These are phyloP conservation scores for Penicillium sumatraense DNA, from an alignment of 2,329 filamentous ascomycete species.

Conservation along the genomic window DNA sequence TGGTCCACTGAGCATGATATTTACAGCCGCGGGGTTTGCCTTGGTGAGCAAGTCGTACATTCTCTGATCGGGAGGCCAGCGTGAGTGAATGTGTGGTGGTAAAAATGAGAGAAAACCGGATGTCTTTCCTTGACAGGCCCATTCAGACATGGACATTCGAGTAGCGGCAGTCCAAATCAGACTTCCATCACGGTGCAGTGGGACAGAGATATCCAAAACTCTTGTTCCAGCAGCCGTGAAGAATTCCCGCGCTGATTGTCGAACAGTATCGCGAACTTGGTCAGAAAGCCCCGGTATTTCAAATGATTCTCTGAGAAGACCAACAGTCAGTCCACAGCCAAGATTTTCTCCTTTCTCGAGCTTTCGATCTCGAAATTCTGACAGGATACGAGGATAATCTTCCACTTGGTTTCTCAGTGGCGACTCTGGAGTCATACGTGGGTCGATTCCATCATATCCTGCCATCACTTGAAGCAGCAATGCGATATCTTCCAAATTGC, in stretches of 20 bases:
- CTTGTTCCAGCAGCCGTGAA: constrained; percentile 50
- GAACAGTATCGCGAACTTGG: constrained; percentile 44
- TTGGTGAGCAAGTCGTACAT: constrained; percentile 51
- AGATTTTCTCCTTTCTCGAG: constrained; percentile 25
- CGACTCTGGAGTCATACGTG: constrained; percentile 45
- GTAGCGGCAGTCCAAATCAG: constrained; percentile 54
- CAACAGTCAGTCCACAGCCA: constrained; percentile 50
- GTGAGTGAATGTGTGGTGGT: constrained; percentile 34
- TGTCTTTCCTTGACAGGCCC: constrained; percentile 34
- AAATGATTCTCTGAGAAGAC: constrained; percentile 53
- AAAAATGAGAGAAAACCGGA: constrained; percentile 38
- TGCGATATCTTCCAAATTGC: constrained; percentile 49
- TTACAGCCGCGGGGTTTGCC: constrained; percentile 52
- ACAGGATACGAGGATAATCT: constrained; percentile 37
- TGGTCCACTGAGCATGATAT: constrained; percentile 47
- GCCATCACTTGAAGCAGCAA: constrained; percentile 51
- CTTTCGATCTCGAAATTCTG: not conserved
- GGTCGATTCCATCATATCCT: constrained; percentile 57
- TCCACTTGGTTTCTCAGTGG: constrained; percentile 39
- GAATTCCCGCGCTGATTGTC: constrained; percentile 39
- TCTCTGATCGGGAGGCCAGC: constrained; percentile 44
- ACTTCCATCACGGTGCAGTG: constrained; percentile 51
- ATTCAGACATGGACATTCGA: constrained; percentile 37
- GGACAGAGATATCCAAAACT: constrained; percentile 52
- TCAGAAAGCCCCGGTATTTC: constrained; percentile 42